A percentile compares a stretch with the other conserved stretches of the same genome.
Conservation (phyloP, 2,329 filamentous ascomycete species). For the Cladosporium colombiae region DNA sequence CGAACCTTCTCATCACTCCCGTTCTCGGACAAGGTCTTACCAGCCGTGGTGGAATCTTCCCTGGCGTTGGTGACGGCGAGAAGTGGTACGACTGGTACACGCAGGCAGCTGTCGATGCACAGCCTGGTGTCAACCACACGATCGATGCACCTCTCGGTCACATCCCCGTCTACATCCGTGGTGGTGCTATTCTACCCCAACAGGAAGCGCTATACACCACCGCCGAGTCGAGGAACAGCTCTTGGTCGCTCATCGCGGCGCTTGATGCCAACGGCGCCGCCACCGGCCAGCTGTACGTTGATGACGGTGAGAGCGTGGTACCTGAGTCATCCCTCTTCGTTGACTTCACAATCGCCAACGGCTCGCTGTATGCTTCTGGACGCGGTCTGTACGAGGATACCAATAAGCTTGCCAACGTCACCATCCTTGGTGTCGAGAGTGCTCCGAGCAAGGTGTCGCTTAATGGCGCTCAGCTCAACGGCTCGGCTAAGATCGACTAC, state of each 20-base stretch:
- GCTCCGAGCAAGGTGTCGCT: conserved; percentile 50
- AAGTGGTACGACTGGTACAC: conserved; percentile 82
- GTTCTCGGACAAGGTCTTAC: conserved; percentile 64
- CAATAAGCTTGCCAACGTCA: conserved; percentile 63
- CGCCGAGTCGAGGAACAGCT: conserved; percentile 59
- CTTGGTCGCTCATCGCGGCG: conserved; percentile 68
- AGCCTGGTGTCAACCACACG: conserved; percentile 59
- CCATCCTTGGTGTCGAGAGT: conserved; percentile 58
- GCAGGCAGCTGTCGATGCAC: conserved; percentile 55
- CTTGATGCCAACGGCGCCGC: conserved; percentile 59
- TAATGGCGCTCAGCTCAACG: conserved; percentile 40
- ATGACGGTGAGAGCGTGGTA: conserved; percentile 69
- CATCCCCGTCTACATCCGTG: conserved; percentile 71
- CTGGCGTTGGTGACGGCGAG: conserved; percentile 60
- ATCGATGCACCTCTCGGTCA: conserved; percentile 64
- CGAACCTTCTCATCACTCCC: conserved; percentile 65
- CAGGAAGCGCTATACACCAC: conserved; percentile 72
- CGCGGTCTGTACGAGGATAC: conserved; percentile 57
- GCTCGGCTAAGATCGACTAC: conserved; percentile 45
- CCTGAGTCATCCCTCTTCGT: conserved; percentile 60
- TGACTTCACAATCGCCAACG: conserved; percentile 42
- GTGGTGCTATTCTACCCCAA: conserved; percentile 66
- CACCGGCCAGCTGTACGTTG: conserved; percentile 66
- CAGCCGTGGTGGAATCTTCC: conserved; percentile 68
- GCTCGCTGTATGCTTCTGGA: conserved; percentile 51